Evolutionary conservation across 768 basidiomycete genomes (phyloP), one percentile per base, ranked within the genome.

Genomic region (Russula brevipes): DNA sequence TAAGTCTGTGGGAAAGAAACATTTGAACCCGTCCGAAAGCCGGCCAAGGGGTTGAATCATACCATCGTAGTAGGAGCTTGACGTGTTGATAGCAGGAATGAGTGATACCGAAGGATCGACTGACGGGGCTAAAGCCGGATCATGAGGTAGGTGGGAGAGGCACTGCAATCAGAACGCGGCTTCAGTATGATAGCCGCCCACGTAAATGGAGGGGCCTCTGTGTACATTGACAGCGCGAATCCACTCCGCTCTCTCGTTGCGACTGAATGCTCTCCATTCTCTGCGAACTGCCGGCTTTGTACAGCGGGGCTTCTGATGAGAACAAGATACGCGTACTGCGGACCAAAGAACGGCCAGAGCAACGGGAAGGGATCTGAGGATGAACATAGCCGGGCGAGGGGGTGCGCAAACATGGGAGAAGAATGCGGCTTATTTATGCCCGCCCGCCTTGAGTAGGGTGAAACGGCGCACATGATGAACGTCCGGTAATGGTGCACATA

Each of bases 211-310:
- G 17, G 30, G 2, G 41, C 45, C 36, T 36, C 0, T 39, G 38
- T 12, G 4, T 7, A 39, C 38, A 5, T 39, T 71, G 39, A 70
- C 62, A 30, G 71, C 70, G 8, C 59, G 52, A 44, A 72, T 69
- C 70, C 70, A 72, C 8, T 68, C 70, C 9, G 54, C 63, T 49
- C 63, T 64, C 47, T 72, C 66, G 7, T 30, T 30, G 1, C 17
- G 19, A 24, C 54, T 60, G 11, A 72, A 52, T 52, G 53, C 60
- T 36, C 70, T 62, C 71, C 71, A 71, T 47, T 72, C 71, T 45
- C 49, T 66, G 49, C 71, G 68, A 33, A 71, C 54, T 5, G 63
- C 54, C 1, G 69, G 71, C 4, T 68, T 54, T 2, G 54, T 54
- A 52, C 71, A 72, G 4, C 35, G 0, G 5, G 9, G 3, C 8